Evolutionary conservation across 2,329 filamentous ascomycete genomes (phyloP).

Genomic region (Stachybotrys chlorohalonatus): DNA sequence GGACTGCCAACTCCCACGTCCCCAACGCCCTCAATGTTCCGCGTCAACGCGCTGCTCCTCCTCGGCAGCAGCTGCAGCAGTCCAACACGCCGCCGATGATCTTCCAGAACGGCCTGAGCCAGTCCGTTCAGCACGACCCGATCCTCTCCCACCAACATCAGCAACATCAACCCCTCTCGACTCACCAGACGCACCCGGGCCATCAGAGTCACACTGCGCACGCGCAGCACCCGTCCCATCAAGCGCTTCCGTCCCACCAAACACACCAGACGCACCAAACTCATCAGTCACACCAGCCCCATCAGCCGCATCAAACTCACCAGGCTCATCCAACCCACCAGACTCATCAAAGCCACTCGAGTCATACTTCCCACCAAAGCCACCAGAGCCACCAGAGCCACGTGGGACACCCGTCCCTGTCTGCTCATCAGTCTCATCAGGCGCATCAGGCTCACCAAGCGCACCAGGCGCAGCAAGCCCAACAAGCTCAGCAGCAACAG

Average conservation of each 20-base stretch:
- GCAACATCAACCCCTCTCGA: slow-evolving; percentile 21
- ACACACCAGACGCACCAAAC: slow-evolving; percentile 14
- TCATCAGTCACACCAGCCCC: slow-evolving; percentile 5
- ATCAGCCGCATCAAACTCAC: slow-evolving; percentile 28
- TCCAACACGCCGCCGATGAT: slow-evolving; percentile 26
- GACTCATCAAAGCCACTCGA: slow-evolving; percentile 20
- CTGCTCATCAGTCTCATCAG: slow-evolving; percentile 18
- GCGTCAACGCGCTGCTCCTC: slow-evolving; percentile 33
- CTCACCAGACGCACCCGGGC: slow-evolving; percentile 4
- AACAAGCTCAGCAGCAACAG: slow-evolving; percentile 18
- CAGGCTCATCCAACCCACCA: slow-evolving; percentile 19
- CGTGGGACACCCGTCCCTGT: background rate
- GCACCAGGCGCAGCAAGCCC: slow-evolving; percentile 17
- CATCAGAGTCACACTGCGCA: slow-evolving; percentile 17
- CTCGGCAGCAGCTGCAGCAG: slow-evolving; percentile 36
- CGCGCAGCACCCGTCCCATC: slow-evolving; percentile 15
- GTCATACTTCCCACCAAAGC: slow-evolving; percentile 15
- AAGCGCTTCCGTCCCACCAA: background rate
- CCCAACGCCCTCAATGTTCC: slow-evolving; percentile 37
- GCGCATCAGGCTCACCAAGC: slow-evolving; percentile 16
- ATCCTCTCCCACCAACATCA: slow-evolving; percentile 33
- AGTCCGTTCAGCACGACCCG: slow-evolving; percentile 31
- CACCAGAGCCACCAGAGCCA: background rate
- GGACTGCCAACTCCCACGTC: slow-evolving; percentile 33
- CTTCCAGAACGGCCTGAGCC: slow-evolving; percentile 26